These are phyloP conservation scores for Aspergillus oerlinghausenensis DNA, from an alignment of 2,329 filamentous ascomycete genomes.

Conservation along the genomic window DNA sequence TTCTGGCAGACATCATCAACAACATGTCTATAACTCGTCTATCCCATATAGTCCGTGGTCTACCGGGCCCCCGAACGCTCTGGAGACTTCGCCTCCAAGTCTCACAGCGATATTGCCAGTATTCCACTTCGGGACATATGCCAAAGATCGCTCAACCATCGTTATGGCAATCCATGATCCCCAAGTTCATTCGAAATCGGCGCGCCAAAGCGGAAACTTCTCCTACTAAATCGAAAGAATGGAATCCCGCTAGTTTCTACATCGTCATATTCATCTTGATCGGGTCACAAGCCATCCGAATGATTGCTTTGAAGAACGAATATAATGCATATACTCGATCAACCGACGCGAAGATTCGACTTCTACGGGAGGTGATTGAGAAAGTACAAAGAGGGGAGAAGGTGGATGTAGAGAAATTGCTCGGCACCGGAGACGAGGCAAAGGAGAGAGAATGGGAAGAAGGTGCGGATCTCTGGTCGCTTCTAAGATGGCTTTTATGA, in stretches of 20 bases:
- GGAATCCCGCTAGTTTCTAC: constrained; percentile 79
- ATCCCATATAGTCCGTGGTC: background rate
- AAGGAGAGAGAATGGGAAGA: constrained; percentile 86
- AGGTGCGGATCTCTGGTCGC: constrained; percentile 46
- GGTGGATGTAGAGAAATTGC: constrained; percentile 75
- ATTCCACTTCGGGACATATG: constrained; percentile 19
- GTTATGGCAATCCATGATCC: constrained; percentile 67
- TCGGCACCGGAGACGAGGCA: constrained; percentile 72
- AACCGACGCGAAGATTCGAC: constrained; percentile 71
- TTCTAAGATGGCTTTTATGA: background rate
- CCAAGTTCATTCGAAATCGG: constrained; percentile 49
- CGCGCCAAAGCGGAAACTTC: constrained; percentile 28
- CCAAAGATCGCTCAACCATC: constrained; percentile 33
- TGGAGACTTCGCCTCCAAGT: background rate
- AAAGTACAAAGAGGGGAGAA: constrained; percentile 48
- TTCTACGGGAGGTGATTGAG: constrained; percentile 62
- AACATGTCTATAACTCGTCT: background rate
- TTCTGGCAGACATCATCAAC: background rate
- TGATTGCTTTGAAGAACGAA: constrained; percentile 75
- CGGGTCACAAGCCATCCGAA: constrained; percentile 92
- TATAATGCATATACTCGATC: constrained; percentile 67
- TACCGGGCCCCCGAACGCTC: background rate
- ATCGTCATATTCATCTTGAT: constrained; percentile 80
- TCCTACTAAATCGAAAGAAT: constrained; percentile 53
- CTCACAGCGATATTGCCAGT: constrained; percentile 7